Conservation (phyloP, 192 early-diverging fungal species). For the Backusella luteola region DNA sequence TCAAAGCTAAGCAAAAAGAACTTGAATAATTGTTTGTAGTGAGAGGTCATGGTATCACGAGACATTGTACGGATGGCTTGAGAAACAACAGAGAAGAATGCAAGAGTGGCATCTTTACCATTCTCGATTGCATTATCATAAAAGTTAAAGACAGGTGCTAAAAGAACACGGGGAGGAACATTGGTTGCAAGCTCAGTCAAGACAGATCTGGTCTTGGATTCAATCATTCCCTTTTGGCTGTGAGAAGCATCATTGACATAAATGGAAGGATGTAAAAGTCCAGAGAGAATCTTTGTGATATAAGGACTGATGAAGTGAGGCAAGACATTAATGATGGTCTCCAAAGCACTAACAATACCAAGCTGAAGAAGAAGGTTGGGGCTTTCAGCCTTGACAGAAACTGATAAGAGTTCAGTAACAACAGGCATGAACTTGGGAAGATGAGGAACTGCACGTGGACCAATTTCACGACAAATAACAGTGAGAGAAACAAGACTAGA, state of each 20-base stretch:
- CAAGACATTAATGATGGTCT: conserved; percentile 57
- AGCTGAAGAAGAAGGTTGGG: conserved; percentile 48
- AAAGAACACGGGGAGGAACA: conserved; percentile 61
- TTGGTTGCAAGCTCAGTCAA: conserved; percentile 51
- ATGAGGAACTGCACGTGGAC: conserved; percentile 72
- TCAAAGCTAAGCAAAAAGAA: conserved; percentile 78
- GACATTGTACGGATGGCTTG: conserved; percentile 64
- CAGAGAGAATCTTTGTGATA: conserved; percentile 55
- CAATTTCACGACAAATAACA: conserved; percentile 62
- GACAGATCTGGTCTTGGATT: conserved; percentile 42
- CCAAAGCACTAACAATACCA: conserved; percentile 54
- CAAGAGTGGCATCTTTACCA: conserved; percentile 55
- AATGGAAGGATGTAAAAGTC: conserved; percentile 52
- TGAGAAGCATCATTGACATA: conserved; percentile 32
- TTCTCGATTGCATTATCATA: conserved; percentile 49
- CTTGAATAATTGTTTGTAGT: conserved; percentile 81
- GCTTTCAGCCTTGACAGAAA: conserved; percentile 43
- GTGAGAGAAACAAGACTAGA: conserved; percentile 61
- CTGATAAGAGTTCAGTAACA: conserved; percentile 58
- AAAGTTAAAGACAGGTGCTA: conserved; percentile 59
- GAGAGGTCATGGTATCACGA: conserved; percentile 60
- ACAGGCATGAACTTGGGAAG: conserved; percentile 84
- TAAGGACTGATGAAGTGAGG: conserved; percentile 80
- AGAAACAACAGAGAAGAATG: conserved; percentile 67
- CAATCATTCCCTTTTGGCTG: conserved; percentile 39